These are phyloP conservation scores for Trametes coccinea DNA, from an alignment of 768 basidiomycete species.

Conservation along the genomic window DNA sequence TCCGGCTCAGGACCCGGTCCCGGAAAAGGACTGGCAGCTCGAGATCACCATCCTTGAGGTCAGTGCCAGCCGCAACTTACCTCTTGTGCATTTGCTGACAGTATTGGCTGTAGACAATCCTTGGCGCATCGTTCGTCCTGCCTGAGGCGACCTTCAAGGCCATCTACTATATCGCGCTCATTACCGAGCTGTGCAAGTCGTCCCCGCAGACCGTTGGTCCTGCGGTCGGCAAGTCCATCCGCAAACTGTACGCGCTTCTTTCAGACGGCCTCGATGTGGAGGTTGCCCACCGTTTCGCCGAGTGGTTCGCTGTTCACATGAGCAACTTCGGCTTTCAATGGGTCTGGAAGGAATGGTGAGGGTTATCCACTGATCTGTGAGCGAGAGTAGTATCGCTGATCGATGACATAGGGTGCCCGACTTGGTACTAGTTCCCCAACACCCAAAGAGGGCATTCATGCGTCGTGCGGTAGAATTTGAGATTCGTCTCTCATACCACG, in stretches of 20 bases:
- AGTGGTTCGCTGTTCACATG: slow-evolving; percentile 97
- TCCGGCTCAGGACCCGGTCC: slow-evolving; percentile 46
- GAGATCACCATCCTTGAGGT: slow-evolving; percentile 91
- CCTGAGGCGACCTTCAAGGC: slow-evolving; percentile 77
- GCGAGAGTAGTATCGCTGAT: not conserved
- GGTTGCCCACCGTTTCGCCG: slow-evolving; percentile 75
- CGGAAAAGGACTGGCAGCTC: slow-evolving; percentile 78
- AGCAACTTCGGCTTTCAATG: slow-evolving; percentile 97
- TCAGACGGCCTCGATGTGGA: slow-evolving; percentile 89
- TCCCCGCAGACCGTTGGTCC: slow-evolving; percentile 92
- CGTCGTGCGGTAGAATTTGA: slow-evolving; percentile 86
- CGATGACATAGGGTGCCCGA: slow-evolving; percentile 73
- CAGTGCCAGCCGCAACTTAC: slow-evolving; percentile 11
- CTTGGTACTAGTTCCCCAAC: slow-evolving; percentile 65
- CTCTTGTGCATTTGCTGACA: not conserved
- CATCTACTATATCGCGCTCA: slow-evolving; percentile 83
- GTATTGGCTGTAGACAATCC: slow-evolving; percentile 53
- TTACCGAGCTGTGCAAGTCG: slow-evolving; percentile 94
- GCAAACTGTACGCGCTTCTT: slow-evolving; percentile 78
- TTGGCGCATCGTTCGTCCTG: slow-evolving; percentile 72
- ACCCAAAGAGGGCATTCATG: slow-evolving; percentile 89
- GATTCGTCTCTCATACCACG: slow-evolving; percentile 88
- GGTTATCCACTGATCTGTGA: not conserved
- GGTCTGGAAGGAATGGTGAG: slow-evolving; percentile 97
- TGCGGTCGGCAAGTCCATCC: slow-evolving; percentile 92